Conservation (phyloP, 75 land plant species). For the Cryptomeria japonica region DNA sequence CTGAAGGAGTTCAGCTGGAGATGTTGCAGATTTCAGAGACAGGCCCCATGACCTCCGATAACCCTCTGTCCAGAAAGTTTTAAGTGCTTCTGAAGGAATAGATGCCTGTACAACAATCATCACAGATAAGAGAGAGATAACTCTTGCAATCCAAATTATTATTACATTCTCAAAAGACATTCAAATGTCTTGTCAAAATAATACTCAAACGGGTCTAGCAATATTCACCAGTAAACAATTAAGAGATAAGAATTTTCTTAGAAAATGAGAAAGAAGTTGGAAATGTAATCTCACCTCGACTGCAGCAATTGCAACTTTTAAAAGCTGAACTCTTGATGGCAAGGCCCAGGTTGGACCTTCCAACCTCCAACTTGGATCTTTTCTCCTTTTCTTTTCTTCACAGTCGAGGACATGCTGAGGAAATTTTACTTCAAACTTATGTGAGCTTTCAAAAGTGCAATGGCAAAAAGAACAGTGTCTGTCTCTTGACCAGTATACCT, state of each 20-base stretch:
- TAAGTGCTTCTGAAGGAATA: conserved; percentile 80
- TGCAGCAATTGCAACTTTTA: conserved; percentile 55
- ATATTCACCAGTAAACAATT: neutral
- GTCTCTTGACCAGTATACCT: conserved; percentile 49
- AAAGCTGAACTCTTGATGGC: conserved; percentile 56
- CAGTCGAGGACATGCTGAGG: conserved; percentile 50
- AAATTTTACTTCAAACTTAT: conserved; percentile 26
- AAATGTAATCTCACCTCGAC: conserved; percentile 67
- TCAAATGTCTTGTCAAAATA: too few species aligned
- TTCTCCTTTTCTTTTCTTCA: conserved; percentile 37
- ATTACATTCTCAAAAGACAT: neutral
- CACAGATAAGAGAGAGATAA: neutral
- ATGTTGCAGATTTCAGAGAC: conserved; percentile 53
- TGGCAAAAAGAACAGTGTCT: conserved; percentile 76
- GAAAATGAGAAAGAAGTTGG: neutral
- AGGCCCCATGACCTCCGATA: conserved; percentile 68
- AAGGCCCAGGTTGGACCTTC: conserved; percentile 25
- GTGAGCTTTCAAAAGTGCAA: conserved; percentile 38
- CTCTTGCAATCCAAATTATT: neutral
- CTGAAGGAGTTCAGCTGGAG: conserved; percentile 71
- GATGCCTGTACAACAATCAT: conserved; percentile 48
- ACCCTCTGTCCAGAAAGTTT: conserved; percentile 65
- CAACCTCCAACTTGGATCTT: conserved; percentile 28
- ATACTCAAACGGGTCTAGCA: neutral
- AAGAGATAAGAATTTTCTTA: neutral